Evolutionary conservation across 2,329 filamentous ascomycete genomes (phyloP).

Genomic region (Fusarium torulosum): DNA sequence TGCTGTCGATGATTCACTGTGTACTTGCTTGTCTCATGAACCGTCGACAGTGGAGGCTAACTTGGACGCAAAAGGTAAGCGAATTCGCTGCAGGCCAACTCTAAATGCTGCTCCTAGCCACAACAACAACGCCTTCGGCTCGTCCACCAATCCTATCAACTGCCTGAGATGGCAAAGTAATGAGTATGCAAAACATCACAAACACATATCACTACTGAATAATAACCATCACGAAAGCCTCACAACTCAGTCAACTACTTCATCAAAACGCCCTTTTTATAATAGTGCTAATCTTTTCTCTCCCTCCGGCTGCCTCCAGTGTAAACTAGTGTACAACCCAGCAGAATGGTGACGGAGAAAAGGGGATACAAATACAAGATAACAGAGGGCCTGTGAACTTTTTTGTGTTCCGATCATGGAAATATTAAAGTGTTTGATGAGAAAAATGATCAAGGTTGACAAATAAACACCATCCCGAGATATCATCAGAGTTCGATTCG

Average conservation of each 20-base stretch:
- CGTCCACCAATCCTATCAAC: not conserved
- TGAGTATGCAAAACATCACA: conserved; percentile 7
- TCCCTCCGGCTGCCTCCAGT: conserved; percentile 49
- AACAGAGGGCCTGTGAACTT: conserved; percentile 46
- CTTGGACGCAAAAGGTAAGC: conserved; percentile 1
- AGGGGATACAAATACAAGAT: conserved; percentile 54
- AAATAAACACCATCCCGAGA: conserved; percentile 47
- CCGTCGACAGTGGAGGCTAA: not conserved
- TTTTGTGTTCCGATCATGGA: conserved; percentile 49
- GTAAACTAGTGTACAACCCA: conserved; percentile 56
- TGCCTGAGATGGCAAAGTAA: not conserved
- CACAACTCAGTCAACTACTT: conserved; percentile 23
- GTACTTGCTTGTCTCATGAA: not conserved
- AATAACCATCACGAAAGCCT: conserved; percentile 18
- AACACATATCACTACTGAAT: not conserved
- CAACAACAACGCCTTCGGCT: conserved; percentile 21
- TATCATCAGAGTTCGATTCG: conserved; percentile 47
- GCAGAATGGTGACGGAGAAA: conserved; percentile 52
- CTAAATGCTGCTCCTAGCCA: not conserved
- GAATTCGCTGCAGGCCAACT: not conserved
- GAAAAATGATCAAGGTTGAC: conserved; percentile 48
- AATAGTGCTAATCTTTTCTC: conserved; percentile 53
- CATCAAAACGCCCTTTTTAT: conserved; percentile 51
- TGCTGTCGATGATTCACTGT: not conserved
- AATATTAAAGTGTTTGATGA: conserved; percentile 51